Base-by-base conservation (phyloP, 1,139 yeast genomes). In the Suhomyces coccinellae region DNA sequence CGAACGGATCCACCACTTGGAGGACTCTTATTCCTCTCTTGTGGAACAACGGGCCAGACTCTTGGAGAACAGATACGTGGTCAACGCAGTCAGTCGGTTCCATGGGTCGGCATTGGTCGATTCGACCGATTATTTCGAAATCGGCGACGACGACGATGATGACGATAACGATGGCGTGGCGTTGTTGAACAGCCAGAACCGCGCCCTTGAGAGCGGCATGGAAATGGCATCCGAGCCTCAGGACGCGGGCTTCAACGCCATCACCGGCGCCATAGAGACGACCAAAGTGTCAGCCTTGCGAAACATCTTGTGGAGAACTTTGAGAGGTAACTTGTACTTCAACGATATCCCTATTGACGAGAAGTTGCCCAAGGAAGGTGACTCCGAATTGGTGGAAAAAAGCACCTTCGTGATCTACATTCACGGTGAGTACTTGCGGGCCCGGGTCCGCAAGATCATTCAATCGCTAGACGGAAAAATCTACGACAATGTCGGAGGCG, bases 331-430 rank as follows among this genome's bases (percentile, higher is more conserved):
- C 55, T 65, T 79, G 44, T 77, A 65, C 54, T 72, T 79, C 51
- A 74, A 76, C 49, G 77, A 77, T 34, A 61, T 68, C 11, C 79
- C 77, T n/a, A 73, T 79, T 12, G 64, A 61, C 20, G 71, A 67
- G 41, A 63, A 64, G 46, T 61, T 73, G 51, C 69, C 69, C 43
- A 56, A 56, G 11, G 54, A 82, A 47, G 67, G 75, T 20, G 71
- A 73, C 45, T 72, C 78, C 45, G 76, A 74, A 41, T 63, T 66
- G 27, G 72, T 80, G n/a, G 74, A 70, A 44, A 87, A 87, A 62
- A 85, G 81, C 56, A 87, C 87, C 7, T 90, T 91, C 59, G 80
- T 93, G 43, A 83, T 90, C 13, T 90, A 87, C 63, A 85, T 95
- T 30, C 99, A 93, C 61, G 99, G 99, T 50, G 83, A 82, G 39